These are phyloP conservation scores for Protomyces macrosporus DNA, from an alignment of 1,139 yeast genomes.

Conservation along the genomic window DNA sequence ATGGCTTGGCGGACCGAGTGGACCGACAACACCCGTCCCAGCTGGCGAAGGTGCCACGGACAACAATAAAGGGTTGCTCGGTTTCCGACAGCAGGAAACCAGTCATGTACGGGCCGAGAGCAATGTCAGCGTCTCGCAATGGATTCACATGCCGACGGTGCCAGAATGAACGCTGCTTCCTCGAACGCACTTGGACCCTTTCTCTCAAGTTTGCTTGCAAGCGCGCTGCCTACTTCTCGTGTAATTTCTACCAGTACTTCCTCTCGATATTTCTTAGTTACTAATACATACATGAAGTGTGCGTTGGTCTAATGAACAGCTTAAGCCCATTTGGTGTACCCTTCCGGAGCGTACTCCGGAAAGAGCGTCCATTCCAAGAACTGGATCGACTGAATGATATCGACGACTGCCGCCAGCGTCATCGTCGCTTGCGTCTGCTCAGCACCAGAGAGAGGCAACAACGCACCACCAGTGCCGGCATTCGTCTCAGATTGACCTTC, in stretches of 20 bases:
- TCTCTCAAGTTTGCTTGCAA: too few relatives aligned
- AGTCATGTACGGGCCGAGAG: slow-evolving; percentile 25
- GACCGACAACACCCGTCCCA: slow-evolving; percentile 1
- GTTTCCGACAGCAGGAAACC: slow-evolving; percentile 5
- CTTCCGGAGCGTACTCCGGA: background rate
- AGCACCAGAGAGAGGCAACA: background rate
- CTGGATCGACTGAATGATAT: background rate
- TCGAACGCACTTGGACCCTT: too few relatives aligned
- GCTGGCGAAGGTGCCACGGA: background rate
- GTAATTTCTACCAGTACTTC: too few relatives aligned
- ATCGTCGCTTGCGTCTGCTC: background rate
- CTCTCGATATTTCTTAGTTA: too few relatives aligned
- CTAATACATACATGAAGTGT: too few relatives aligned
- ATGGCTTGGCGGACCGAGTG: slow-evolving; percentile 9
- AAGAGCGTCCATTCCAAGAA: background rate
- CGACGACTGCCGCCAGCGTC: background rate
- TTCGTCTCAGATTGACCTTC: background rate
- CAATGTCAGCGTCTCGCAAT: background rate
- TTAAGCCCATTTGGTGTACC: background rate
- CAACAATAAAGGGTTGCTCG: background rate
- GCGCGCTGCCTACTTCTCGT: too few relatives aligned
- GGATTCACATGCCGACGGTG: background rate
- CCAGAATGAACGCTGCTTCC: too few relatives aligned
- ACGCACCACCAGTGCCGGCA: background rate
- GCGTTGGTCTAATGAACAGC: too few relatives aligned